These are phyloP conservation scores for Inga laurina DNA, from an alignment of 306 rosid genomes.

Conservation along the genomic window DNA sequence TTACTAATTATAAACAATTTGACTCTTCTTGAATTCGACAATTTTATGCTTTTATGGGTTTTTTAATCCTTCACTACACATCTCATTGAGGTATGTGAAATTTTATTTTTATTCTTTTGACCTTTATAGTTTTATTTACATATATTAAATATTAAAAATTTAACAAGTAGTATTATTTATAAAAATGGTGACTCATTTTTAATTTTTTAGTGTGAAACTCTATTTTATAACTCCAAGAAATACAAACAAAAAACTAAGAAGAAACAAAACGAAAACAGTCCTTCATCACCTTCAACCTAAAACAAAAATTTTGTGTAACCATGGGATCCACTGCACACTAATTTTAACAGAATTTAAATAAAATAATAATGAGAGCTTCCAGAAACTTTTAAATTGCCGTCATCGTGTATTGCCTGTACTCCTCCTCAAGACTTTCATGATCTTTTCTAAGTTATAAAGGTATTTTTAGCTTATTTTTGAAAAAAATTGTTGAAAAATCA, in stretches of 20 bases:
- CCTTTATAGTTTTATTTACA: background rate
- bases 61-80: background rate
- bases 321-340: background rate
- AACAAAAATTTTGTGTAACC: too few species aligned
- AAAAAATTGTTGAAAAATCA: too few species aligned
- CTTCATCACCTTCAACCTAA: too few species aligned
- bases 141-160: too few species aligned
- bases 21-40: background rate
- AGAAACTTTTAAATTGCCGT: background rate
- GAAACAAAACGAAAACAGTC: too few species aligned
- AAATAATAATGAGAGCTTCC: background rate
- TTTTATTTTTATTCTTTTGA: background rate
- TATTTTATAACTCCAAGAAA: too few species aligned
- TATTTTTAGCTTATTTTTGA: too few species aligned
- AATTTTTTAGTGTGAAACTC: too few species aligned
- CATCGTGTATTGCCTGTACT: background rate
- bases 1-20: background rate
- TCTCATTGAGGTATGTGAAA: background rate
- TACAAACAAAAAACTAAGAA: too few species aligned
- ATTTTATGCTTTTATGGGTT: background rate
- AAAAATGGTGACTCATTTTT: too few species aligned
- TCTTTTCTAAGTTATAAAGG: background rate
- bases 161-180: background rate
- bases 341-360: background rate
- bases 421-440: background rate